Evolutionary conservation across 139 green algal genomes (phyloP).

Genomic region (Closterium sp.): DNA sequence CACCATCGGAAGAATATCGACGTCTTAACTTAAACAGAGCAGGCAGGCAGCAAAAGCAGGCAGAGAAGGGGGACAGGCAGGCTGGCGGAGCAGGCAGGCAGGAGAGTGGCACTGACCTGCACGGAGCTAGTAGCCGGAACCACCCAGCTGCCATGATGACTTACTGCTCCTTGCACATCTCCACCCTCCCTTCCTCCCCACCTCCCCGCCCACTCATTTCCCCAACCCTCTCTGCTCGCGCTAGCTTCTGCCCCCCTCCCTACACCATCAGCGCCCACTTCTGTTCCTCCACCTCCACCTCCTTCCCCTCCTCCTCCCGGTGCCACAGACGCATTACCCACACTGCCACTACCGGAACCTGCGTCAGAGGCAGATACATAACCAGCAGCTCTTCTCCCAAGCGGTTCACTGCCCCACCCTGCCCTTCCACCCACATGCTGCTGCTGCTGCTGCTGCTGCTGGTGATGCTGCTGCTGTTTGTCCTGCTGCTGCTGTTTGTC

Average conservation of each 20-base stretch:
- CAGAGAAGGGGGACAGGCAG: too few relatives aligned
- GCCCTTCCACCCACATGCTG: background rate
- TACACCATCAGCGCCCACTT: background rate
- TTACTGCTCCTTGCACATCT: background rate
- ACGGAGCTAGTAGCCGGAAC: background rate
- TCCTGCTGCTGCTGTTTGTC: background rate
- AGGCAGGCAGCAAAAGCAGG: background rate
- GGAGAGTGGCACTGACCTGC: background rate
- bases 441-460: background rate
- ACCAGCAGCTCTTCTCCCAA: background rate
- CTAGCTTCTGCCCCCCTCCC: background rate
- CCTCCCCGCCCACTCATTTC: background rate
- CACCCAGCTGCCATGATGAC: background rate
- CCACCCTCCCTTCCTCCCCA: background rate
- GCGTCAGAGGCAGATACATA: background rate
- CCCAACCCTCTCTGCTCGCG: background rate
- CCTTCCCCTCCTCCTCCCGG: background rate
- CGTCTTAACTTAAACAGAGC: background rate
- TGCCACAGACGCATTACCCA: background rate
- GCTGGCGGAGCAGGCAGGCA: too few relatives aligned
- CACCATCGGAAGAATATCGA: background rate
- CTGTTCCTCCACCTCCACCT: background rate
- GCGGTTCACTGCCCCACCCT: background rate
- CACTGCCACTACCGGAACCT: background rate
- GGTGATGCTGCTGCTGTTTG: background rate